Conservation (phyloP, 2,329 filamentous ascomycete genomes). For the Talaromyces sp. region DNA sequence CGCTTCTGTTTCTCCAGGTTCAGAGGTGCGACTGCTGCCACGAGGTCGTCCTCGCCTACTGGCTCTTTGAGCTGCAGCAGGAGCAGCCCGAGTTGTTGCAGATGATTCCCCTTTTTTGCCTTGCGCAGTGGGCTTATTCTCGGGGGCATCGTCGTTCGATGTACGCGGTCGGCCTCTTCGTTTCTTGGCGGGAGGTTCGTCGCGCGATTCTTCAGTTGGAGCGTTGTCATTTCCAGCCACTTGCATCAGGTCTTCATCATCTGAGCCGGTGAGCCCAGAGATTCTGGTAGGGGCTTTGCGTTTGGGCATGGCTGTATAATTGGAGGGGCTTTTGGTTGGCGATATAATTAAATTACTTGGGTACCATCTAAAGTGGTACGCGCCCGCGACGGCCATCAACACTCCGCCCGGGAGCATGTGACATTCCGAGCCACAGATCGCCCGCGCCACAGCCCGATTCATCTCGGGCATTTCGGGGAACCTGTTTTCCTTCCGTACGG, state of each 20-base stretch:
- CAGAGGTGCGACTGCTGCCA: constrained; percentile 32
- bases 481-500: neutral
- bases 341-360: neutral
- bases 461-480: constrained; percentile 9
- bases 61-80: constrained; percentile 20
- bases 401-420: constrained; percentile 23
- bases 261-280: constrained; percentile 52
- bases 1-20: constrained; percentile 28
- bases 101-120: constrained; percentile 31
- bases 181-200: constrained; percentile 43
- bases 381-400: constrained; percentile 18
- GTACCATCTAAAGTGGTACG: constrained; percentile 4
- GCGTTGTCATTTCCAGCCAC: constrained; percentile 30
- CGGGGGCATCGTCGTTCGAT: constrained; percentile 51
- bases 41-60: constrained; percentile 36
- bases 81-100: constrained; percentile 23
- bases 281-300: constrained; percentile 46
- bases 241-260: constrained; percentile 46
- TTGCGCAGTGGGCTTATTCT: constrained; percentile 32
- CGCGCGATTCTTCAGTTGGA: constrained; percentile 27
- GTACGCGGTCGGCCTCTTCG: constrained; percentile 40
- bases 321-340: neutral
- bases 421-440: constrained; percentile 20
- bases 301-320: constrained; percentile 39
- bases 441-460: constrained; percentile 25